Percentiles rank a stretch among this genome's conserved stretches.
phyloP scores from a whole-genome alignment of 2,329 filamentous ascomycete genomes.

The Sporothrix mexicana region DNA sequence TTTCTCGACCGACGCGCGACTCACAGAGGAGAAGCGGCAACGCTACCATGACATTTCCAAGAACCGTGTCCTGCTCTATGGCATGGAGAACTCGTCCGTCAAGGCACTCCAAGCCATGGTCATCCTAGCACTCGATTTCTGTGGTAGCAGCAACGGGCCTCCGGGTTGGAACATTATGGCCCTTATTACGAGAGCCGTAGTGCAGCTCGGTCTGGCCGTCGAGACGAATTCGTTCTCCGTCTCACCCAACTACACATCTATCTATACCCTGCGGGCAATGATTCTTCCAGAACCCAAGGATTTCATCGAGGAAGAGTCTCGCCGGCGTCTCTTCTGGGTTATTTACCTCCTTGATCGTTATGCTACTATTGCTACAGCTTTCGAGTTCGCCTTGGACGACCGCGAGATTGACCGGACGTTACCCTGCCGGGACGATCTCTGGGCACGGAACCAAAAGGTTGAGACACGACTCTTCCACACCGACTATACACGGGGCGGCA shows the following conservation, averaged over 20 bases:
- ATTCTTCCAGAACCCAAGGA: constrained; percentile 81
- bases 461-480: constrained; percentile 82
- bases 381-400: constrained; percentile 88
- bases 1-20: constrained; percentile 76
- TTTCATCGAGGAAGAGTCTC: constrained; percentile 88
- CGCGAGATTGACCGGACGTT: constrained; percentile 87
- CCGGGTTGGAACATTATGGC: constrained; percentile 93
- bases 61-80: constrained; percentile 83
- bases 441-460: constrained; percentile 80
- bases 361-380: constrained; percentile 87
- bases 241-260: constrained; percentile 79
- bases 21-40: constrained; percentile 74
- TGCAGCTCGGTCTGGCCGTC: constrained; percentile 83
- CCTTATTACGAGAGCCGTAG: constrained; percentile 84
- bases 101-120: constrained; percentile 86
- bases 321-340: constrained; percentile 90
- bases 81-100: constrained; percentile 87
- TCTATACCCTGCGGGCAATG: constrained; percentile 86
- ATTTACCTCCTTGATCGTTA: constrained; percentile 89
- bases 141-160: constrained; percentile 85
- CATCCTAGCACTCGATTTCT: constrained; percentile 82
- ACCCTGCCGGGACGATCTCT: constrained; percentile 86
- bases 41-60: constrained; percentile 83
- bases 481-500: constrained; percentile 46
- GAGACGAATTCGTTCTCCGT: constrained; percentile 81